Base-by-base conservation (phyloP, 1,139 yeast genomes). In the Candida tetrigidarum region DNA sequence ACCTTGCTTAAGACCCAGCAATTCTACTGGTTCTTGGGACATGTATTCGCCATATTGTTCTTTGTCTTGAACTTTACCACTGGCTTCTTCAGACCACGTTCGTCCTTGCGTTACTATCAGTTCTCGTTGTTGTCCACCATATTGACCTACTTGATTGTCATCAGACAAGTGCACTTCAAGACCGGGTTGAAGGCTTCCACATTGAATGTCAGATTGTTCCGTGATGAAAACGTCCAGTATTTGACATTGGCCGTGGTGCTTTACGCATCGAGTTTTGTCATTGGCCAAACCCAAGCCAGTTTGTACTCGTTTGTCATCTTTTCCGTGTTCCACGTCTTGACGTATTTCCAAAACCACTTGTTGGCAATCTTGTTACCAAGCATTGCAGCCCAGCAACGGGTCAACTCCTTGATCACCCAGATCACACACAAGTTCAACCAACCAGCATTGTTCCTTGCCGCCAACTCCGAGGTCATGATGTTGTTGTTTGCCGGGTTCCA, bases 11-110 rank as follows among this genome's bases (percentile, higher is more conserved):
- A 57, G 44, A 67, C 78, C 1, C 74, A 74, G 30, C 82, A 79
- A 54, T 76, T 79, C 54, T 77, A 76, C 53, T 79, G 84, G 84
- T 79, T 71, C 50, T 46, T 76, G 38, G 80, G 81, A 11, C 81
- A 78, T 57, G 66, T 72, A 7, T 55, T 63, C 19, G 74, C 74
- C 5, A 52, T 77, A 2, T 45, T 64, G 18, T 71, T 64, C 50
- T 74, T 74, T 51, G 41, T 59, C 2, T 40, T 67, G 6, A 65
- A 66, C 44, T 47, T 64, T 2, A 22, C 72, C 19, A 59, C 60
- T 15, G 67, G 75, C 6, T 63, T 76, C 37, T 66, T 74, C 54
- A 54, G 62, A 14, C 46, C 46, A 7, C 50, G 59, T 4, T 50
- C 62, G 1, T 51, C 73, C 2, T 51, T 67, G 44, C 58, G 52